phyloP scores from a whole-genome alignment of 768 basidiomycete species.

The Calocybe indica region DNA sequence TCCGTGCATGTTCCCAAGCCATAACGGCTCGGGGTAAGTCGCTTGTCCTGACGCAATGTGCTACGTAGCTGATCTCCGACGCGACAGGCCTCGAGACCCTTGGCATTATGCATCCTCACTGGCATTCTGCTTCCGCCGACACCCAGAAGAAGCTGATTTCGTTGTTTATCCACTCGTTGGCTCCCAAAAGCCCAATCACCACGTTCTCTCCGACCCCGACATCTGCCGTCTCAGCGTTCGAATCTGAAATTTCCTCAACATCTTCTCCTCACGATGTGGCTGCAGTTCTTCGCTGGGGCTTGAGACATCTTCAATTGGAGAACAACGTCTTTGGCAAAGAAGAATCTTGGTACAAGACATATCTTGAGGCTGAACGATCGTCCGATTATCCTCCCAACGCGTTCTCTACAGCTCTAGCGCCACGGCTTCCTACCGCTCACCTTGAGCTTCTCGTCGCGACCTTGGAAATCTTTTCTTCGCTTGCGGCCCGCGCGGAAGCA shows the following conservation, averaged over 20 bases:
- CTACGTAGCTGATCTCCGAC: conserved; percentile 5
- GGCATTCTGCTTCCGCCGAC: conserved; percentile 67
- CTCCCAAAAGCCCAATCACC: conserved; percentile 36
- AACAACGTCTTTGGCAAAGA: conserved; percentile 54
- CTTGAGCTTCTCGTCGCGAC: conserved; percentile 50
- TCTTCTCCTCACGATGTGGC: conserved; percentile 74
- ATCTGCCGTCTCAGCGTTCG: conserved; percentile 46
- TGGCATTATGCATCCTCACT: conserved; percentile 83
- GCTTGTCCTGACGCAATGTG: conserved; percentile 4
- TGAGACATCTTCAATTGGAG: conserved; percentile 67
- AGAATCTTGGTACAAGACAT: conserved; percentile 63
- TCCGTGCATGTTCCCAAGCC: conserved; percentile 63
- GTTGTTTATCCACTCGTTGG: conserved; percentile 63
- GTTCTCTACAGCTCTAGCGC: conserved; percentile 56
- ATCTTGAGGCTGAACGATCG: conserved; percentile 53
- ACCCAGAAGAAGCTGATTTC: conserved; percentile 67
- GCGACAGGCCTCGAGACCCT: conserved; percentile 68
- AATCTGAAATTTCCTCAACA: conserved; percentile 57
- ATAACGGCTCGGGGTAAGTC: conserved; percentile 59
- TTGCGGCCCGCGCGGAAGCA: conserved; percentile 66
- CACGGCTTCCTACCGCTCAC: conserved; percentile 54
- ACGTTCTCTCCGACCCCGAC: conserved; percentile 47
- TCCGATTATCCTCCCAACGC: conserved; percentile 57
- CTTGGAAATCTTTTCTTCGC: conserved; percentile 58
- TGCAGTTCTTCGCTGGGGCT: conserved; percentile 74